Evolutionary conservation across 306 rosid genomes (phyloP), one percentile per base, ranked within the genome.

Genomic region (Citrullus mucosospermus): DNA sequence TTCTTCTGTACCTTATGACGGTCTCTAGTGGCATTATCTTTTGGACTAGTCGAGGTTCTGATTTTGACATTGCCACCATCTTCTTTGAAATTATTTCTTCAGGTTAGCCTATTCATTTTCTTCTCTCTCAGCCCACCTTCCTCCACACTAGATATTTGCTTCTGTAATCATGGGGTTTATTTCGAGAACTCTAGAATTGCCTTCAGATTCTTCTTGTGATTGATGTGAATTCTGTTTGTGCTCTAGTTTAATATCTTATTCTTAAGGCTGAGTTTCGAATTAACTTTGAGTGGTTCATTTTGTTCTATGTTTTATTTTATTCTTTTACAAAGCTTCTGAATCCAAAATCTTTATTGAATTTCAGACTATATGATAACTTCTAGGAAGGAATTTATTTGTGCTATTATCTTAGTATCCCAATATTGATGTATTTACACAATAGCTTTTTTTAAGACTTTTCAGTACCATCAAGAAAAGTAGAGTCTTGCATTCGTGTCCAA

Each of bases 11-110:
- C 61, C 78, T 73, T 73, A 73, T 73, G 78, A 73, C 60, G 39
- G 78, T 51, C 61, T 73, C 61, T 73, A 51, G 46, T 73, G 61
- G 60, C 78, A 51, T 53, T 73, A 73, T 73, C 44, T 78, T 78
- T 80, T 79, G 73, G 30, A 57, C 56, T 39, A 70, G 71, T 80
- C 73, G 44, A 62, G 75, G 70, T 39, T 86, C 79, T 83, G 75
- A 39, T 36, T 78, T 80, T 75, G 60, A 32, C 78, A 53, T 56
- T 80, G 28, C 78, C 81, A 15, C 46, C 46, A 56, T 18, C 76
- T 39, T 83, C 48, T 44, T 81, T 58, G 66, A 68, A 76, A 44
- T 76, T 53, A 50, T 22, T 50, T 76, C 68, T 74, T 36, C 53
- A 73, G 61, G 25, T 48, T 51, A 73, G 16, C 77, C 28, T 28